Percentiles rank a stretch among this genome's conserved stretches.
Evolutionary conservation across 352 stramenopile genomes (phyloP).

Genomic region (Pythium insidiosum): DNA sequence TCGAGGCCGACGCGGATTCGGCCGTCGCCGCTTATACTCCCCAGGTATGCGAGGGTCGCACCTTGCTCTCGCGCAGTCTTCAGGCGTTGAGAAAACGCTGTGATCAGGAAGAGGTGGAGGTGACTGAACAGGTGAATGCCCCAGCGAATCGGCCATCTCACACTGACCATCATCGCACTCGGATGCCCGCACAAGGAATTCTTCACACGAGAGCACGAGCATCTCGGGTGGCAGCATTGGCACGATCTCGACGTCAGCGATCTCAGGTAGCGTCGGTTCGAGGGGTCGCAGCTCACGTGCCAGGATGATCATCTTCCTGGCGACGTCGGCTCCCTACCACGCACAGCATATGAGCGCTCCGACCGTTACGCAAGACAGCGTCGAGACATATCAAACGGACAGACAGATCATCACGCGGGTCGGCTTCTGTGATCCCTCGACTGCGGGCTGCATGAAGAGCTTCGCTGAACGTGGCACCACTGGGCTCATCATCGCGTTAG

Average conservation of each 20-base stretch:
- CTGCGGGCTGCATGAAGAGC: slow-evolving; percentile 35
- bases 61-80: slow-evolving; percentile 15
- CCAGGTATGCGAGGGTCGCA: slow-evolving; percentile 44
- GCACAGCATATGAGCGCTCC: neutral
- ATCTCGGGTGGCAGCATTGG: slow-evolving; percentile 34
- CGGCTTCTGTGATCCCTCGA: slow-evolving; percentile 56
- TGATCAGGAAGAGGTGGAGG: neutral
- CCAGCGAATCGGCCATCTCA: neutral
- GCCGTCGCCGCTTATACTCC: slow-evolving; percentile 31
- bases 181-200: slow-evolving; percentile 41
- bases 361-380: too few relatives aligned
- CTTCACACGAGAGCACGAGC: slow-evolving; percentile 26
- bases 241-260: slow-evolving; percentile 29
- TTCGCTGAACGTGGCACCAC: slow-evolving; percentile 32
- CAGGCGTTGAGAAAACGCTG: slow-evolving; percentile 19
- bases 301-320: slow-evolving; percentile 59
- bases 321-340: slow-evolving; percentile 63
- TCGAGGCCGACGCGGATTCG: slow-evolving; percentile 30
- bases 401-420: slow-evolving; percentile 56
- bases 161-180: slow-evolving; percentile 25
- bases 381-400: too few relatives aligned
- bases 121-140: neutral
- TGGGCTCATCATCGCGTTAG: too few relatives aligned
- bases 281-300: slow-evolving; percentile 51
- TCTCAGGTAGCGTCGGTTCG: slow-evolving; percentile 20